phyloP scores from a whole-genome alignment of 768 basidiomycete genomes.

The Chalciporus piperatus region DNA sequence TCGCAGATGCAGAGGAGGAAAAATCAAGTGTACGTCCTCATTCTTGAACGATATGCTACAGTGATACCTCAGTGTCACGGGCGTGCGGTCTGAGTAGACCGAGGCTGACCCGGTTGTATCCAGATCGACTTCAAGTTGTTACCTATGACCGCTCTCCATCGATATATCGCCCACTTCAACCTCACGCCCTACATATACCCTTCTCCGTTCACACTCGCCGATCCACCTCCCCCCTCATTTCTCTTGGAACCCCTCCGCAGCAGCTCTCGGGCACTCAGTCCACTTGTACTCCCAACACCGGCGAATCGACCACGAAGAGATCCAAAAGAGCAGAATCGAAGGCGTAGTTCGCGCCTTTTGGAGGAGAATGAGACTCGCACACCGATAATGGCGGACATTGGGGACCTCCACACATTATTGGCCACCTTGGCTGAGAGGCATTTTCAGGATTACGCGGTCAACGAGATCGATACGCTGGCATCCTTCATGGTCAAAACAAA shows the following conservation, averaged over 20 bases:
- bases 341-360: slow-evolving; percentile 68
- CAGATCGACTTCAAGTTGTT: slow-evolving; percentile 78
- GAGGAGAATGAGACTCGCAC: slow-evolving; percentile 60
- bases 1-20: slow-evolving; percentile 29
- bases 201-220: slow-evolving; percentile 60
- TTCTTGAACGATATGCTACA: not conserved
- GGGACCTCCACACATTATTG: slow-evolving; percentile 63
- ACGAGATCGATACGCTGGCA: slow-evolving; percentile 80
- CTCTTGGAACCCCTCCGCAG: slow-evolving; percentile 51
- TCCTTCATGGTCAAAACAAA: slow-evolving; percentile 76
- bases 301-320: slow-evolving; percentile 75
- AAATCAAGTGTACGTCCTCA: slow-evolving; percentile 29
- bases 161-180: slow-evolving; percentile 72
- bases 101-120: slow-evolving; percentile 11
- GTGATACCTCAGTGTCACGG: not conserved
- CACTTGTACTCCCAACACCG: slow-evolving; percentile 46
- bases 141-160: slow-evolving; percentile 61
- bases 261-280: slow-evolving; percentile 49
- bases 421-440: slow-evolving; percentile 72
- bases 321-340: slow-evolving; percentile 53
- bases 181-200: slow-evolving; percentile 70
- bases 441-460: slow-evolving; percentile 58
- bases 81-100: not conserved
- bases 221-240: slow-evolving; percentile 67
- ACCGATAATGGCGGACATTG: slow-evolving; percentile 68